Evolutionary conservation across 768 basidiomycete species (phyloP).

Genomic region (Trichaptum fuscoviolaceum): DNA sequence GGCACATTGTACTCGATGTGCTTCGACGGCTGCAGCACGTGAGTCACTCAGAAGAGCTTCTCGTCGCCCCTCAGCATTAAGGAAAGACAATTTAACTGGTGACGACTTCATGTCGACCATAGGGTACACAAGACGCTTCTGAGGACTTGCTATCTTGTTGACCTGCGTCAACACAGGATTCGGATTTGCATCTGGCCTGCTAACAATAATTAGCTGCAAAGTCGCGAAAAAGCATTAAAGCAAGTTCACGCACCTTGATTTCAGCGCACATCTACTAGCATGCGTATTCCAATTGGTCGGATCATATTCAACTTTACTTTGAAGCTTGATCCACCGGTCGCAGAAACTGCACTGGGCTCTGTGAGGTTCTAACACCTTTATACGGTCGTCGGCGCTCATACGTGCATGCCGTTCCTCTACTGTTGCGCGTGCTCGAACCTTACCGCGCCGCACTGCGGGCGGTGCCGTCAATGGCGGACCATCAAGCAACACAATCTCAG

Average conservation of each 20-base stretch:
- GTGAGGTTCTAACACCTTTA: neutral
- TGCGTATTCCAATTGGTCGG: neutral
- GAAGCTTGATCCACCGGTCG: constrained; percentile 3
- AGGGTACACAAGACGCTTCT: neutral
- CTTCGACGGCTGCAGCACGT: constrained; percentile 43
- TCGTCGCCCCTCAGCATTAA: constrained; percentile 37
- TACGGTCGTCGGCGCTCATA: neutral
- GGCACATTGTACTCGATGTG: constrained; percentile 50
- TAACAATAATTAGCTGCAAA: neutral
- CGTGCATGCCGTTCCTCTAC: neutral
- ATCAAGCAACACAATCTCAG: neutral
- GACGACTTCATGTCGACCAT: neutral
- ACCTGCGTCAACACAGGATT: neutral
- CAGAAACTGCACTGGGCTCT: neutral
- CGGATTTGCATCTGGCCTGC: neutral
- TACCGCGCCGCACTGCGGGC: neutral
- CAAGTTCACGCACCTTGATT: neutral
- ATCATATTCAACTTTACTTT: constrained; percentile 2
- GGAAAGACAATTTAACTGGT: neutral
- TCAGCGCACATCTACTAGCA: neutral
- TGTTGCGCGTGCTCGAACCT: neutral
- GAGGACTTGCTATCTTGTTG: neutral
- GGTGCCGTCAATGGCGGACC: neutral
- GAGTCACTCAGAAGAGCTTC: constrained; percentile 50
- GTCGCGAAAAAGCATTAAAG: neutral